Percentiles rank a stretch among this genome's conserved stretches.
Conservation (phyloP, 305 asterid species). For the Fraxinus latifolia region DNA sequence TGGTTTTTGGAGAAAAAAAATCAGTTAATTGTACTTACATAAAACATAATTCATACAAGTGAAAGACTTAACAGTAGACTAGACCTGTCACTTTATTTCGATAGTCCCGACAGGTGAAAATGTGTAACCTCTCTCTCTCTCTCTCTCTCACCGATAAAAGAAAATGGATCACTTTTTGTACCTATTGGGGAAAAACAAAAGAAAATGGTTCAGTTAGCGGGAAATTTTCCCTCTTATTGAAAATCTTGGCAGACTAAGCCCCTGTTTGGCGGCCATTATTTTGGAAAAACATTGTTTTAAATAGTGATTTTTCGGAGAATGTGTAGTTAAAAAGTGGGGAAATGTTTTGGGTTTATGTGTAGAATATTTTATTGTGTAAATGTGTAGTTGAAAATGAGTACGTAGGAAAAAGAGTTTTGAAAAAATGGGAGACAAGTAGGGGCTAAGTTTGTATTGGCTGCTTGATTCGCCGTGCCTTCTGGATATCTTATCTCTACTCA, state of each 20-base stretch:
- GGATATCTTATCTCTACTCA: conserved; percentile 12
- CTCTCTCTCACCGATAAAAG: background rate
- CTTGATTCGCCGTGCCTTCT: background rate
- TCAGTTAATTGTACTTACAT: background rate
- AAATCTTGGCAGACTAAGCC: background rate
- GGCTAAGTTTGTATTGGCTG: background rate
- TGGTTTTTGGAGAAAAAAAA: background rate
- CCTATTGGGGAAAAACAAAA: background rate
- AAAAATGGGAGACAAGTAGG: background rate
- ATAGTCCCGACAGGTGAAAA: background rate
- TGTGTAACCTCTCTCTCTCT: conserved; percentile 2
- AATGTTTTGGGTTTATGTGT: background rate
- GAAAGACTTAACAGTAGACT: background rate
- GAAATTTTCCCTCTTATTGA: conserved; percentile 4
- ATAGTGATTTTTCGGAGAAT: background rate
- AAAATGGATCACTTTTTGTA: conserved; percentile 1
- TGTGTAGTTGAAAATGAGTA: background rate
- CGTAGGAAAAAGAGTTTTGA: background rate
- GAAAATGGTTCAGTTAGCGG: background rate
- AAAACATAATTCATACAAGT: background rate
- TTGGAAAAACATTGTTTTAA: background rate
- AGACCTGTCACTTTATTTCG: conserved; percentile 9
- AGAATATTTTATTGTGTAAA: no score
- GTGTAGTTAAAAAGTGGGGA: background rate
- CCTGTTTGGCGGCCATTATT: background rate